Percentiles rank a stretch among this genome's conserved stretches.
Evolutionary conservation across 2,329 filamentous ascomycete species (phyloP).

Genomic region (Aciculosporium take): DNA sequence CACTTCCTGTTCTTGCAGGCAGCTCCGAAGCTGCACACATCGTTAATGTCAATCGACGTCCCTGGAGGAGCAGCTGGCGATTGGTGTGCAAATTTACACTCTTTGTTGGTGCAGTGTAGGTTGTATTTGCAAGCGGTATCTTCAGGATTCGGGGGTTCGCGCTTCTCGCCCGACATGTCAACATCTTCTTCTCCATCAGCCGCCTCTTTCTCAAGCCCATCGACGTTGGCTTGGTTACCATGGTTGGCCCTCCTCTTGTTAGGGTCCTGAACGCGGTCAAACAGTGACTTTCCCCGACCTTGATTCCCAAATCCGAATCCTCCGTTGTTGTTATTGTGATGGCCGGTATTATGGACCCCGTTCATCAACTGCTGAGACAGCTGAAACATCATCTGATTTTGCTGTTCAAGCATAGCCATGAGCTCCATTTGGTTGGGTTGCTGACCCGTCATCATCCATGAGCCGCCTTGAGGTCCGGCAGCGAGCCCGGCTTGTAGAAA

Average conservation of each 20-base stretch:
- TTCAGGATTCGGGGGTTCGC: conserved; percentile 41
- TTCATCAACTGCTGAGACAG: conserved; percentile 50
- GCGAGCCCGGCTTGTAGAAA: conserved; percentile 37
- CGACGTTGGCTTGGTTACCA: conserved; percentile 23
- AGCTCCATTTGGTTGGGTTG: conserved; percentile 38
- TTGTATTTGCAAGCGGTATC: conserved; percentile 81
- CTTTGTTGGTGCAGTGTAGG: conserved; percentile 70
- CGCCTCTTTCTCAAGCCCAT: conserved; percentile 20
- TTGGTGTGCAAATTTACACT: conserved; percentile 89
- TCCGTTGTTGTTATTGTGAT: conserved; percentile 10
- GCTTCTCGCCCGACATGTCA: conserved; percentile 43
- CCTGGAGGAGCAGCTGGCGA: conserved; percentile 77
- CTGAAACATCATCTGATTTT: conserved; percentile 74
- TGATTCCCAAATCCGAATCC: conserved; percentile 17
- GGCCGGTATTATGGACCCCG: conserved; percentile 29
- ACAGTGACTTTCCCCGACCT: conserved; percentile 47
- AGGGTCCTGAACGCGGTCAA: conserved; percentile 54
- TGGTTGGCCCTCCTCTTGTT: conserved; percentile 26
- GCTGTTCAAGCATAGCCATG: conserved; percentile 74
- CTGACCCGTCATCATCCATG: conserved; percentile 34
- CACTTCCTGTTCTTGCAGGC: conserved; percentile 97
- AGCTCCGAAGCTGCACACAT: conserved; percentile 70
- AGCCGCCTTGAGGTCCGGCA: conserved; percentile 21
- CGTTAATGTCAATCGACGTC: conserved; percentile 60
- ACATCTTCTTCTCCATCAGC: conserved; percentile 41